Evolutionary conservation across 306 rosid species (phyloP), one percentile per base, ranked within the genome.

Genomic region (Pyrus bretschneideri): DNA sequence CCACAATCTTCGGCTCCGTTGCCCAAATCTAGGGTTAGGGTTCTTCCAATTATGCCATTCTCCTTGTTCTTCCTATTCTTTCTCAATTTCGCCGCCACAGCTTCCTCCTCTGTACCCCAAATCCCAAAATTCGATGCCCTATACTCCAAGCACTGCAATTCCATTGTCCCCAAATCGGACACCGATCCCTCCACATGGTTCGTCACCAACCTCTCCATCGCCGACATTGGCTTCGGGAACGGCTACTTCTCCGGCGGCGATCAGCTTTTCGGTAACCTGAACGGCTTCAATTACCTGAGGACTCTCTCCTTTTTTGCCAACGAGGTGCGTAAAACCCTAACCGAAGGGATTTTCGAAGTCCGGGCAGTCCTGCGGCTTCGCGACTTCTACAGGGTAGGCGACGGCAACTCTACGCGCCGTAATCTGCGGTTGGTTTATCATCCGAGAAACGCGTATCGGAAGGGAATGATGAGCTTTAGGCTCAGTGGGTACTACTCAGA

Each of bases 241-340:
- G 89, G 87, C 0, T 91, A 78, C 82, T 90, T 89, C 88, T 31
- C 84, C 54, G 96, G 94, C 59, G 96, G 96, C 62, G 86, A 79
- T 45, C 86, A 68, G 17, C 57, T 90, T 21, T 77, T 91, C 83
- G 81, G n/a, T 61, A 12, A 66, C 78, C n/a, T 59, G 13, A 64
- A 33, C 45, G 10, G 76, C 52, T 5, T 30, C 0, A 51, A 22
- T 40, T 40, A 8, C 67, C 63, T 51, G 2, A 86, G 74, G 33
- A 69, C n/a, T 59, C 31, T 78, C 13, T 38, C 60, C n/a, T 81
- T 93, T 18, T 80, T 60, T 25, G 75, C 78, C 6, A 74, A 3
- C 31, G 62, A 60, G 33, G 69, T 69, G 35, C 77, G 45, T 29
- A 64, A 51, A 73, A 93, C 87, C 21, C 42, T 30, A 9, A 69